Evolutionary conservation across 805 yeast genomes (phyloP), one percentile per base, ranked within the genome.

Genomic region (Yarrowia divulgata): DNA sequence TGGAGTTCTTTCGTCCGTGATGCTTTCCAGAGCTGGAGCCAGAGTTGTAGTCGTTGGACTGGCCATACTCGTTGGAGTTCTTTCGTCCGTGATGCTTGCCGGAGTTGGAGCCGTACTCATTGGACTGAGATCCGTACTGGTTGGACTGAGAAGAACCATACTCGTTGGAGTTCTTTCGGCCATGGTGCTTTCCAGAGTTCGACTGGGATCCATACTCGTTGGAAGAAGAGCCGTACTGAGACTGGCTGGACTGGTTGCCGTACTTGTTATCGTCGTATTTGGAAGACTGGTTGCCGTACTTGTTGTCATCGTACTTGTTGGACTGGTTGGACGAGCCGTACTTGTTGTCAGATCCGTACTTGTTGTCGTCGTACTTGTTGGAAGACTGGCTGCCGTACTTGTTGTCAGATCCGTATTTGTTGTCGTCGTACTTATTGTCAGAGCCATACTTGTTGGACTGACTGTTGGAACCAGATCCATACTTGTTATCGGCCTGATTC

Each of bases 31-130:
- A 50, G 54, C 32, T 49, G 19, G 54, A 49, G 14, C 16, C 16
- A 2, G 55, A 50, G 32, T 18, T 18, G 29, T 34, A 35, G 32
- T 52, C n/a, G 37, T 32, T 32, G 43, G 57, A 50, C 40, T n/a
- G 18, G 12, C 58, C 58, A 32, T 52, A 52, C 57, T 50, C 57
- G 6, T 50, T 50, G 29, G 57, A 50, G 42, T 35, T 50, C 42
- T 50, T 50, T 50, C 57, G 19, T n/a, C 57, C 57, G 29, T 50
- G 57, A 19, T 50, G 57, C 29, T 50, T 50, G 23, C 57, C 57
- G 13, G 50, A 29, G 46, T 29, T 35, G 40, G 64, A 42, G 7
- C 50, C 64, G 45, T 54, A 54, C 34, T 54, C 19, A 18, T 48
- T 49, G 23, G 58, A 52, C 42, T 37, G 43, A 13, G 34, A 45